Percentiles rank a stretch among this genome's conserved stretches.
phyloP scores from a whole-genome alignment of 352 stramenopile genomes.

The Peronospora farinosa region DNA sequence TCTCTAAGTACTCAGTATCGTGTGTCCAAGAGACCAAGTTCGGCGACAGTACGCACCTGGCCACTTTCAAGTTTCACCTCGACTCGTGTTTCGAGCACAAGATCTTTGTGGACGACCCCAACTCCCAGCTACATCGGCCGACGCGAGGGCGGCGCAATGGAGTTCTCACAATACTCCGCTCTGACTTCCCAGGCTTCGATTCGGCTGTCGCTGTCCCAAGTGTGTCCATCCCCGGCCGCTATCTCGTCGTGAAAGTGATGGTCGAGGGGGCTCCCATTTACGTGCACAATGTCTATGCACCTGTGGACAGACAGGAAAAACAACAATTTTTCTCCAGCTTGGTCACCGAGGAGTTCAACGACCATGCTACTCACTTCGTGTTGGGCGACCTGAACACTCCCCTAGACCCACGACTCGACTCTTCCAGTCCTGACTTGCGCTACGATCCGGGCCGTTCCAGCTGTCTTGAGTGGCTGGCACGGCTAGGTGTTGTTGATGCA shows the following conservation, averaged over 20 bases:
- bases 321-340: not conserved
- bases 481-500: not conserved
- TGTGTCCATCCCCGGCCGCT: not conserved
- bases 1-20: not conserved
- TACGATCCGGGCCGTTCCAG: not conserved
- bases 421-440: not conserved
- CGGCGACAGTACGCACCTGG: not conserved
- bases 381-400: slow-evolving; percentile 1
- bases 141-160: slow-evolving; percentile 1
- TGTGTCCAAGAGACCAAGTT: slow-evolving; percentile 4
- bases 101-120: slow-evolving; percentile 1
- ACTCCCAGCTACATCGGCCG: not conserved
- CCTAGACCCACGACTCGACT: not conserved
- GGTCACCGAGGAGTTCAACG: not conserved
- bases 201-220: not conserved
- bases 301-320: slow-evolving; percentile 1
- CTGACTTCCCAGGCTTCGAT: not conserved
- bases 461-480: not conserved
- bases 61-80: not conserved
- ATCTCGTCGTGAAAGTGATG: slow-evolving; percentile 1
- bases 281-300: not conserved
- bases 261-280: not conserved
- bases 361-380: not conserved
- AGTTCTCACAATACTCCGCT: not conserved
- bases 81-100: not conserved